Percentiles rank a stretch among this genome's conserved stretches.
Conservation (phyloP, 441 rosid species). For the Monsonia emarginata region DNA sequence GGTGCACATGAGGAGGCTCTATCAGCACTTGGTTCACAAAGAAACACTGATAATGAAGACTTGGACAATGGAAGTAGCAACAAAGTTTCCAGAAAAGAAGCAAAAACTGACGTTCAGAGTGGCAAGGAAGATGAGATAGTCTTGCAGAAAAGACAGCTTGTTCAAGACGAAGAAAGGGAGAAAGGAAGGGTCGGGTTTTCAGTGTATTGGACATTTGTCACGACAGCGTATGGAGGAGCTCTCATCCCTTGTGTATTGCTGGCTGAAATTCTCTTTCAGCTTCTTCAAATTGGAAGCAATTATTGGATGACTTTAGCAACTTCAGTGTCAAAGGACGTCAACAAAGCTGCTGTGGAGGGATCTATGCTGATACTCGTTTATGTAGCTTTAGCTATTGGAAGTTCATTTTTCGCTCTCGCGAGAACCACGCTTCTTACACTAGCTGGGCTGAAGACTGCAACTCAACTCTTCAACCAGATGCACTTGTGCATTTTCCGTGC, state of each 20-base stretch:
- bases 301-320: constrained; percentile 98
- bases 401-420: constrained; percentile 57
- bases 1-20: constrained; percentile 70
- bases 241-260: constrained; percentile 61
- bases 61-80: constrained; percentile 6
- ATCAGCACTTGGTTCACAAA: constrained; percentile 38
- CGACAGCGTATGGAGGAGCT: constrained; percentile 72
- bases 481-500: constrained; percentile 72
- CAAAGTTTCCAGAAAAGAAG: constrained; percentile 26
- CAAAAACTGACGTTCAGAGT: constrained; percentile 25
- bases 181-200: constrained; percentile 65
- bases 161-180: constrained; percentile 90
- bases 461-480: constrained; percentile 64
- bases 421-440: constrained; percentile 53
- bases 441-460: constrained; percentile 73
- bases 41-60: constrained; percentile 22
- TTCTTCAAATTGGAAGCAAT: constrained; percentile 75
- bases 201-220: constrained; percentile 69
- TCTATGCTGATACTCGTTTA: constrained; percentile 49
- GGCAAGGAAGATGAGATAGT: constrained; percentile 28
- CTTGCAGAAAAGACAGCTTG: constrained; percentile 48
- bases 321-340: constrained; percentile 51
- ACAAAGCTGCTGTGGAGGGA: constrained; percentile 38
- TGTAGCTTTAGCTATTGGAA: constrained; percentile 51
- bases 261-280: constrained; percentile 50